Percentiles rank a stretch among this genome's conserved stretches.
Evolutionary conservation across 257 asterid genomes (phyloP).

Genomic region (Cinchona pubescens): DNA sequence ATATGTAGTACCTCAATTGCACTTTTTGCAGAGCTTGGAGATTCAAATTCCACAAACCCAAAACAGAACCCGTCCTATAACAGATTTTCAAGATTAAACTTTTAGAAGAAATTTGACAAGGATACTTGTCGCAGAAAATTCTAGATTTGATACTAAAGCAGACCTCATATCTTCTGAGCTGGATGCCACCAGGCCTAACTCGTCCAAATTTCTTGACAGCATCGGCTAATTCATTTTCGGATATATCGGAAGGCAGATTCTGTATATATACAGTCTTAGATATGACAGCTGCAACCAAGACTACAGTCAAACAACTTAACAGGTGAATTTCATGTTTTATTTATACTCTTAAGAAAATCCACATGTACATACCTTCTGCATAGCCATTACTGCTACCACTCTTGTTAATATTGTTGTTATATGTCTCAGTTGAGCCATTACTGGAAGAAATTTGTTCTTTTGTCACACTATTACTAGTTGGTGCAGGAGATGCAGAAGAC

Average conservation of each 20-base stretch:
- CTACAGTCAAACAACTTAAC: background rate
- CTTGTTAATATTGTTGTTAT: background rate
- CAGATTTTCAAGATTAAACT: background rate
- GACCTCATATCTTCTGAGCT: slow-evolving; percentile 43
- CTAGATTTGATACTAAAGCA: slow-evolving; percentile 8
- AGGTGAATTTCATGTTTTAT: background rate
- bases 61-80: slow-evolving; percentile 65
- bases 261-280: slow-evolving; percentile 50
- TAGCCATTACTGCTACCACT: background rate
- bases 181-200: slow-evolving; percentile 38
- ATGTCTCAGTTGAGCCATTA: slow-evolving; percentile 20
- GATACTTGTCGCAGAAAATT: background rate
- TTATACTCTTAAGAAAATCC: background rate
- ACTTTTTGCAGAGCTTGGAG: slow-evolving; percentile 48
- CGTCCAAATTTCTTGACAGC: slow-evolving; percentile 54
- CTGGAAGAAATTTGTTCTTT: slow-evolving; percentile 14
- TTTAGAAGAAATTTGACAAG: slow-evolving; percentile 12
- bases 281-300: slow-evolving; percentile 16
- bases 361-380: slow-evolving; percentile 27
- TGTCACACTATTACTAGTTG: slow-evolving; percentile 15
- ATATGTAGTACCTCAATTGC: slow-evolving; percentile 52
- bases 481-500: slow-evolving; percentile 17
- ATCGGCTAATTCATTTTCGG: slow-evolving; percentile 34
- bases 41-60: slow-evolving; percentile 71
- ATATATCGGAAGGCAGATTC: slow-evolving; percentile 40